phyloP scores from a whole-genome alignment of 2,329 filamentous ascomycete species.

The Bertia moriformis region DNA sequence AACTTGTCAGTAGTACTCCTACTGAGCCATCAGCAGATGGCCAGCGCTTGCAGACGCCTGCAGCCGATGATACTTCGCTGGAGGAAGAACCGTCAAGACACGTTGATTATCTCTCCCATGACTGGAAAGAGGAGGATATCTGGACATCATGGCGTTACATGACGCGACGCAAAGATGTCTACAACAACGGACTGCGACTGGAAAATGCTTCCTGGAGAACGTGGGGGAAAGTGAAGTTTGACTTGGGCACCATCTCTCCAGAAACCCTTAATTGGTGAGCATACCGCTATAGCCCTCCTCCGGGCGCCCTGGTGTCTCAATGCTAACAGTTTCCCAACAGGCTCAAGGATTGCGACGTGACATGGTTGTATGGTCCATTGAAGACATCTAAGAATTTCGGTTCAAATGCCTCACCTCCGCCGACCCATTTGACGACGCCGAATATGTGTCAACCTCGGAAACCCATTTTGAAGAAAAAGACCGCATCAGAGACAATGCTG shows the following conservation, averaged over 20 bases:
- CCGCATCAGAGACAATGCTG: constrained; percentile 49
- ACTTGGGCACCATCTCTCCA: constrained; percentile 44
- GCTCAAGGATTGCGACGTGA: constrained; percentile 54
- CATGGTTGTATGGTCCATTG: constrained; percentile 52
- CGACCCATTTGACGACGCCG: constrained; percentile 37
- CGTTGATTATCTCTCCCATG: constrained; percentile 26
- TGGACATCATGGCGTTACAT: constrained; percentile 56
- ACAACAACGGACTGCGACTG: constrained; percentile 40
- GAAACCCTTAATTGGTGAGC: constrained; percentile 49
- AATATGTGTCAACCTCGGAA: constrained; percentile 42
- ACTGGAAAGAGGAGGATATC: constrained; percentile 53
- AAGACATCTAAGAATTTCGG: constrained; percentile 33
- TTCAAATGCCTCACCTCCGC: constrained; percentile 29
- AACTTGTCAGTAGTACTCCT: background rate
- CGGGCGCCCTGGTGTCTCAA: background rate
- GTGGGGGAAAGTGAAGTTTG: constrained; percentile 48
- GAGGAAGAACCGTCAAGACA: background rate
- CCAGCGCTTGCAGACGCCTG: background rate
- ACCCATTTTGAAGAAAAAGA: constrained; percentile 52
- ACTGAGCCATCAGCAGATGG: background rate
- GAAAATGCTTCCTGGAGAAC: constrained; percentile 56
- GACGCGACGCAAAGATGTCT: constrained; percentile 36
- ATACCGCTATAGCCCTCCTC: background rate
- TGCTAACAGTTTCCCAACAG: constrained; percentile 14
- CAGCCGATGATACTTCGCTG: background rate